Evolutionary conservation across 164 flowering plant species (phyloP), one percentile per base, ranked within the genome.

Genomic region (Liquidambar formosana): DNA sequence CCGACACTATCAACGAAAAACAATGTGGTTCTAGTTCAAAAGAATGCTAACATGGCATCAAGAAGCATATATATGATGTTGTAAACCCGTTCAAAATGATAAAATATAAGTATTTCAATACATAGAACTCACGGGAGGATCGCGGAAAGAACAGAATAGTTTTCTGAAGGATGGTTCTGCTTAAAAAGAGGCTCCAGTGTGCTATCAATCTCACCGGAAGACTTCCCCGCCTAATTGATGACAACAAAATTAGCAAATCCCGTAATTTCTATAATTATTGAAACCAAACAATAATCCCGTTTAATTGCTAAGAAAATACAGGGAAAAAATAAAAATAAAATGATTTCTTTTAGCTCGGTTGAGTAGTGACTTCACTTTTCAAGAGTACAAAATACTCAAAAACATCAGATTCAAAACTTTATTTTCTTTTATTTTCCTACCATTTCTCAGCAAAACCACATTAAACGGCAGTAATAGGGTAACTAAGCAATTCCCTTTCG

Each of bases 41-140:
- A 9, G 21, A 54, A 54, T 10, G 27, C 26, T 54, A 19, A 18
- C 3, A 54, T 21, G 26, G 13, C 2, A 54, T 25, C 26, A 54
- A 54, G 23, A 21, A 5, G 58, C 58, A 54, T 23, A 8, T 23
- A 54, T 19, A 54, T 19, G 26, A 27, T n/a, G 25, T 26, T 15
- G 33, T 18, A 28, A 57, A 26, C 5, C 28, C 0, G 45, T 12
- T 9, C 19, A 59, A 10, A n/a, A 59, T 33, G 15, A 6, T 10
- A 28, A 9, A 33, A 33, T 33, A 33, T 33, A 12, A 2, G 0
- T 38, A 53, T 6, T 33, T 22, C 11, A 14, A 11, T 51, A 22
- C 5, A 26, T 18, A 64, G 27, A 15, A 79, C 89, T 80, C 67
- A 89, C 95, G 95, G 87, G 8, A 84, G 73, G 19, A 85, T 67